Conservation (phyloP, 2,329 filamentous ascomycete genomes). For the Xenosphaeropsis pyriputrescens region DNA sequence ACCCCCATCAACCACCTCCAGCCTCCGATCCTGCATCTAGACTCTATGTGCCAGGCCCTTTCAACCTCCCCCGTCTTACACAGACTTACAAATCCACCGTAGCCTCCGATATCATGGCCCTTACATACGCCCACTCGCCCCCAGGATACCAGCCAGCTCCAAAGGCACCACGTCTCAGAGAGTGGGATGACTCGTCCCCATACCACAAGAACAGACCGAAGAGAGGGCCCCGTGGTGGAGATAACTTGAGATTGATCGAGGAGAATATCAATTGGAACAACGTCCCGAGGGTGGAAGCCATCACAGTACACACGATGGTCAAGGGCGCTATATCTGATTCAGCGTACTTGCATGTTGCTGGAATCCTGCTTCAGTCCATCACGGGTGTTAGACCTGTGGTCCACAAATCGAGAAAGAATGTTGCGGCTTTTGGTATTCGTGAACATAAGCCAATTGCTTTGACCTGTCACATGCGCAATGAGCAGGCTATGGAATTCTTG, state of each 20-base stretch:
- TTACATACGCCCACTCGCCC: constrained; percentile 75
- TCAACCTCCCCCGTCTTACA: constrained; percentile 72
- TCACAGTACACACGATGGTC: constrained; percentile 70
- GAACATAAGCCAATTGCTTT: constrained; percentile 59
- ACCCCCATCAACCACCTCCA: constrained; percentile 82
- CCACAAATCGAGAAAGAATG: constrained; percentile 54
- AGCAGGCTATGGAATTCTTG: constrained; percentile 79
- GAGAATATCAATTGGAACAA: constrained; percentile 67
- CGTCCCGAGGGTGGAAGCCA: constrained; percentile 65
- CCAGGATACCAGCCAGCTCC: constrained; percentile 51
- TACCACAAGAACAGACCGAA: constrained; percentile 88
- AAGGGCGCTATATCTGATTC: constrained; percentile 53
- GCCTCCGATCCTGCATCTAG: constrained; percentile 78
- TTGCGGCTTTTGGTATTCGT: constrained; percentile 61
- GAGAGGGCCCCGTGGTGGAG: constrained; percentile 69
- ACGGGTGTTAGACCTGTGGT: constrained; percentile 60
- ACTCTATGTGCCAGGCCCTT: constrained; percentile 80
- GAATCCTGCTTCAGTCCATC: constrained; percentile 74
- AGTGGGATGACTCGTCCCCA: constrained; percentile 81
- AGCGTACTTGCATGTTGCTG: constrained; percentile 65
- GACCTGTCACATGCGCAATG: constrained; percentile 64
- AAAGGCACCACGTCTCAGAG: constrained; percentile 54
- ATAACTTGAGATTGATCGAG: constrained; percentile 58
- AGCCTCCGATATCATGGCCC: constrained; percentile 73
- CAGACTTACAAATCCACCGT: constrained; percentile 85